Evolutionary conservation across 2,329 filamentous ascomycete species (phyloP).

Genomic region (Anisogramma anomala): DNA sequence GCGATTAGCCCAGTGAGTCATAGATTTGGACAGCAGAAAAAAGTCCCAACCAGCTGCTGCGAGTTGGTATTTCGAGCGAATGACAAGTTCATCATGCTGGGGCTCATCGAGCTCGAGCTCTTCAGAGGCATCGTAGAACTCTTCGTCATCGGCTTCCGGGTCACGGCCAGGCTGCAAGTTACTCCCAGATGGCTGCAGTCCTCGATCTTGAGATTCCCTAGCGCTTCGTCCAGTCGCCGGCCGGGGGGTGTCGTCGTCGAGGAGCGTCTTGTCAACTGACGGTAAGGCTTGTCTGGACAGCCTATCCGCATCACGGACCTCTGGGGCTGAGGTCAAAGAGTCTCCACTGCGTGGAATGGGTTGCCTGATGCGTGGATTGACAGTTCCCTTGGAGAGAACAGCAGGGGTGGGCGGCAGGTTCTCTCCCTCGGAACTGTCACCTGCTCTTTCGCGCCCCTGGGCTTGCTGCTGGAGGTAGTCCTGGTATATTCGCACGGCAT

Average conservation of each 20-base stretch:
- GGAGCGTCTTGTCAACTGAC: constrained; percentile 10
- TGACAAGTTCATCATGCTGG: constrained; percentile 13
- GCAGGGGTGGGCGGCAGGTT: neutral
- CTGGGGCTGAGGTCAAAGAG: neutral
- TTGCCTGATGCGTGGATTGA: constrained; percentile 11
- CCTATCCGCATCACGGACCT: neutral
- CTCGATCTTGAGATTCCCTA: constrained; percentile 2
- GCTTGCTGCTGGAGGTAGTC: constrained; percentile 10
- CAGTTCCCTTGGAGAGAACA: constrained; percentile 1
- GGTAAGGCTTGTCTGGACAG: constrained; percentile 5
- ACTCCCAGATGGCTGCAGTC: constrained; percentile 1
- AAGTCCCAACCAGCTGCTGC: constrained; percentile 49
- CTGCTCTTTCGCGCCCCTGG: constrained; percentile 5
- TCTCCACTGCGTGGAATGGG: constrained; percentile 10
- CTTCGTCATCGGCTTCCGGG: constrained; percentile 22
- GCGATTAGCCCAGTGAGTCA: constrained; percentile 57
- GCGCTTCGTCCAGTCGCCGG: constrained; percentile 1
- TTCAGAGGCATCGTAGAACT: constrained; percentile 9
- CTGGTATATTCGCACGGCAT: constrained; percentile 12
- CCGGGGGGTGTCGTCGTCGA: constrained; percentile 8
- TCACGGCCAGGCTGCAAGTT: constrained; percentile 3
- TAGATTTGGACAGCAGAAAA: constrained; percentile 51
- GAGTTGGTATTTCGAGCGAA: constrained; percentile 21
- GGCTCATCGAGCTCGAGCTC: constrained; percentile 10
- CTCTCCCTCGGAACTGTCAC: neutral